phyloP scores from a whole-genome alignment of 306 rosid genomes.

The Vachellia collinsii region DNA sequence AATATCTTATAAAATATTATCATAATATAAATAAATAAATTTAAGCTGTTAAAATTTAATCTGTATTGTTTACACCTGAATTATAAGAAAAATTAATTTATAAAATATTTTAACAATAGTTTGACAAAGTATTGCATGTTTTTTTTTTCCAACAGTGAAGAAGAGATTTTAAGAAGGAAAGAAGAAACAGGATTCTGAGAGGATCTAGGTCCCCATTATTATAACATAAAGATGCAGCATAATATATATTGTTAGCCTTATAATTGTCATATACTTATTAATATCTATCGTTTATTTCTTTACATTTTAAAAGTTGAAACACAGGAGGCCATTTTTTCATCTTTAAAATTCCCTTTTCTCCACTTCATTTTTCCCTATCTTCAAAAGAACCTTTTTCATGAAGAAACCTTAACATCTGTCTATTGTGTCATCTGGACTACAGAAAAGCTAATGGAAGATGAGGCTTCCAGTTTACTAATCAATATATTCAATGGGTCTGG shows the following conservation, averaged over 20 bases:
- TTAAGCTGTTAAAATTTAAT: too few species aligned
- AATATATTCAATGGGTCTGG: background rate
- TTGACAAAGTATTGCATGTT: too few species aligned
- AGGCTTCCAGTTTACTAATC: background rate
- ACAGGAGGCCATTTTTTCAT: background rate
- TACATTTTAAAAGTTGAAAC: background rate
- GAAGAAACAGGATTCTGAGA: too few species aligned
- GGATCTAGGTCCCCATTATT: too few species aligned
- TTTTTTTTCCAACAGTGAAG: too few species aligned
- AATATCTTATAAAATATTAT: too few species aligned
- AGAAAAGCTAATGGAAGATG: background rate
- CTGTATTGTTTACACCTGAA: too few species aligned
- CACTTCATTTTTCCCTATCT: background rate
- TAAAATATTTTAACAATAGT: too few species aligned
- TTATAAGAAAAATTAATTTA: too few species aligned
- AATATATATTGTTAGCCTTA: background rate
- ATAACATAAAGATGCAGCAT: conserved; percentile 6
- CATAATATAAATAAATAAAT: too few species aligned
- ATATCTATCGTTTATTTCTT: background rate
- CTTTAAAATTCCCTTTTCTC: background rate
- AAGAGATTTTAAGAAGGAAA: too few species aligned
- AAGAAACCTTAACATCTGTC: too few species aligned
- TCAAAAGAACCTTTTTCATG: background rate
- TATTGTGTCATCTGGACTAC: background rate
- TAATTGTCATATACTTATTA: background rate